These are phyloP conservation scores for Blastocystis sp. DNA, from an alignment of 352 stramenopile species.

Conservation along the genomic window DNA sequence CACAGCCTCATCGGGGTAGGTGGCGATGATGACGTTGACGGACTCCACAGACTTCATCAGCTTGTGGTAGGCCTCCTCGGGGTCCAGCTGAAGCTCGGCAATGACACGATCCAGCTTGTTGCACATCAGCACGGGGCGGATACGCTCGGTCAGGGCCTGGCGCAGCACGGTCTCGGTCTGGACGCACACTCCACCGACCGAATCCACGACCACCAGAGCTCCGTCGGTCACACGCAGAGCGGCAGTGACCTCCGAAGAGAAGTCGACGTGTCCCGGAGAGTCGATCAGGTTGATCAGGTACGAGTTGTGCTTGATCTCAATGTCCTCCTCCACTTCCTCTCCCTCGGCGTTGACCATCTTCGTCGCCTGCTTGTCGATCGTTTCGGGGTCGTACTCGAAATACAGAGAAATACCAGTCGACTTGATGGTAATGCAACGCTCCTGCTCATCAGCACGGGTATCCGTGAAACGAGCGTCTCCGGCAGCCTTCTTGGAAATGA, in stretches of 20 bases:
- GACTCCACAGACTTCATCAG: slow-evolving; percentile 93
- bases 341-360: slow-evolving; percentile 27
- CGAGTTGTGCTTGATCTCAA: slow-evolving; percentile 88
- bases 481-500: slow-evolving; percentile 93
- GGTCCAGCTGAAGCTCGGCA: slow-evolving; percentile 90
- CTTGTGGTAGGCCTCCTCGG: slow-evolving; percentile 96
- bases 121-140: slow-evolving; percentile 95
- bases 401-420: slow-evolving; percentile 99
- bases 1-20: slow-evolving; percentile 85
- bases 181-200: slow-evolving; percentile 94
- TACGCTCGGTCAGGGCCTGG: slow-evolving; percentile 89
- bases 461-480: slow-evolving; percentile 95
- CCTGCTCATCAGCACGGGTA: slow-evolving; percentile 94
- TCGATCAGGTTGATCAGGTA: slow-evolving; percentile 99
- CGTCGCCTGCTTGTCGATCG: slow-evolving; percentile 49
- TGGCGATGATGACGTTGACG: slow-evolving; percentile 97
- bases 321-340: slow-evolving; percentile 55
- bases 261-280: slow-evolving; percentile 98
- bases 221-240: slow-evolving; percentile 96
- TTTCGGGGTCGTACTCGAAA: slow-evolving; percentile 91
- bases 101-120: slow-evolving; percentile 99
- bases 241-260: slow-evolving; percentile 95
- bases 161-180: slow-evolving; percentile 97
- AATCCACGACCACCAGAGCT: slow-evolving; percentile 96
- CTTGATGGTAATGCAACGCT: slow-evolving; percentile 99